Base-by-base conservation (phyloP, 2,329 filamentous ascomycete species). In the Hysterium pulicare region DNA sequence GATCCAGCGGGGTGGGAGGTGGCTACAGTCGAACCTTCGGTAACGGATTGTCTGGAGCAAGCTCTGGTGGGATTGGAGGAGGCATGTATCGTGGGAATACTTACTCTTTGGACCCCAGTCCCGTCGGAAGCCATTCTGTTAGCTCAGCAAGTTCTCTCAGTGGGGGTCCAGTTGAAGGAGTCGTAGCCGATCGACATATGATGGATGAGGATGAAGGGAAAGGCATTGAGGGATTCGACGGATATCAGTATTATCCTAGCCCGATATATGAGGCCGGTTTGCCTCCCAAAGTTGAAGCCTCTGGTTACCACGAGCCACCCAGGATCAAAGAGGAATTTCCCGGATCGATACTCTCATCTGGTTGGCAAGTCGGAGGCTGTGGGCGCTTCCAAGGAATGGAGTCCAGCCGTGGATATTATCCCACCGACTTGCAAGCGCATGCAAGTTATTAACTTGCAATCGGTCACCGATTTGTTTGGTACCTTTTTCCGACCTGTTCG, bases 1-100 rank as follows among this genome's bases (percentile, higher is more conserved):
- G 86, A 11, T 82, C 83, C 1, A 79, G 81, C 28, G 79, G 82
- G 32, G 75, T 80, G 50, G 76, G 82, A 33, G 61, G 67, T 46
- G 60, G 66, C 23, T 68, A 66, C 39, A 70, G 67, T 36, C 41
- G 49, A 13, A 41, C 46, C 28, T 64, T 67, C 52, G 43, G 58
- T 37, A 66, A 58, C 38, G 59, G 61, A 21, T 48, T 66, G 11
- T 58, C 60, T 13, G 61, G 65, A 20, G 50, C 60, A 21, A 49
- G 60, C 16, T 41, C 53, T 16, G 50, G 56, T 21, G 49, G 47
- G 1, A 60, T 67, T 53, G 57, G 62, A 19, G 57, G 62, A 11
- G 49, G 55, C 28, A 53, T 62, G 42, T 68, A 67, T 47, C 49
- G 64, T 42, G 58, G 61, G 10, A 44, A 44, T 20, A 60, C 60